Evolutionary conservation across 805 yeast species (phyloP).

Genomic region (Ogataea ramenticola): DNA sequence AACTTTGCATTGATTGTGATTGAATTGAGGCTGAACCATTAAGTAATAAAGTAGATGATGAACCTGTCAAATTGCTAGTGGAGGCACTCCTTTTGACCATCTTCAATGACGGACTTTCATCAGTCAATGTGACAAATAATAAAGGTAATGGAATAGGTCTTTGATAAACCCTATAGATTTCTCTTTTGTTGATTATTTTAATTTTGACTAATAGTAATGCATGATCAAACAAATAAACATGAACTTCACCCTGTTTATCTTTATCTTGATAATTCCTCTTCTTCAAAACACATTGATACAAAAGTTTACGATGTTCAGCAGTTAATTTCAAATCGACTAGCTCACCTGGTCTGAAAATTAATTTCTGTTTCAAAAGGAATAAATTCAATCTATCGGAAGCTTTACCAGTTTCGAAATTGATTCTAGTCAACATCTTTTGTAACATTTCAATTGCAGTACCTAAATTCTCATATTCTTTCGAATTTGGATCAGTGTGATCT

Average conservation of each 20-base stretch:
- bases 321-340: conserved; percentile 78
- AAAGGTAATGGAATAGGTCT: conserved; percentile 80
- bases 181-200: conserved; percentile 82
- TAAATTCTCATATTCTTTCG: conserved; percentile 64
- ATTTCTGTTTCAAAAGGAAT: conserved; percentile 76
- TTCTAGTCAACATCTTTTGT: conserved; percentile 65
- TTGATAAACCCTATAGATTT: conserved; percentile 85
- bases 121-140: conserved; percentile 66
- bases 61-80: conserved; percentile 23
- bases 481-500: conserved; percentile 72
- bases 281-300: conserved; percentile 70
- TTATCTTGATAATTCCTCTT: conserved; percentile 67
- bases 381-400: conserved; percentile 89
- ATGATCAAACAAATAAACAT: conserved; percentile 82
- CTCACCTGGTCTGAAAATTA: conserved; percentile 77
- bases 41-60: conserved; percentile 21
- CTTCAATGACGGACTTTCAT: conserved; percentile 64
- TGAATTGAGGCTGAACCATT: conserved; percentile 16
- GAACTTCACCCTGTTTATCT: conserved; percentile 69
- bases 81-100: conserved; percentile 34
- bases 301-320: conserved; percentile 72
- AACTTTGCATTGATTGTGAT: conserved; percentile 6
- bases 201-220: conserved; percentile 78
- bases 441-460: conserved; percentile 69
- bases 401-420: conserved; percentile 86